Percentiles rank a stretch among this genome's conserved stretches.
Evolutionary conservation across 129 eudicot genomes (phyloP).

Genomic region (Lonicera japonica): DNA sequence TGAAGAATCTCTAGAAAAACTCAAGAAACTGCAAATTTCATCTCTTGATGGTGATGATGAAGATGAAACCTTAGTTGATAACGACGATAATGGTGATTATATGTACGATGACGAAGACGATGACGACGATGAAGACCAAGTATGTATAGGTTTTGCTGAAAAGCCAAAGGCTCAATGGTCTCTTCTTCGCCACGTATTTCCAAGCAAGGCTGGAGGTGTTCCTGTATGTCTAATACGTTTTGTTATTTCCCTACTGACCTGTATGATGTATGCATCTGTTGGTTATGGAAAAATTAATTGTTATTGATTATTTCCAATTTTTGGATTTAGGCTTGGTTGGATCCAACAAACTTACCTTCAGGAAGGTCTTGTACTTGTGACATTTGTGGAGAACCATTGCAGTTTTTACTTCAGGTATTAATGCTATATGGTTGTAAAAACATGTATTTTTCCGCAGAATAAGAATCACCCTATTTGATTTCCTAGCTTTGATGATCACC

Average conservation of each 20-base stretch:
- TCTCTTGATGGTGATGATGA: conserved; percentile 47
- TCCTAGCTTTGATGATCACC: neutral
- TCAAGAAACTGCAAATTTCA: conserved; percentile 36
- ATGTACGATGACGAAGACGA: conserved; percentile 25
- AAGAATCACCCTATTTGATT: neutral
- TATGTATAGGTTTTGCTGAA: conserved; percentile 55
- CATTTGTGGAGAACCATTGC: conserved; percentile 82
- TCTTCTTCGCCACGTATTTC: conserved; percentile 68
- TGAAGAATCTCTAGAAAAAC: conserved; percentile 30
- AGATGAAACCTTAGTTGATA: conserved; percentile 27
- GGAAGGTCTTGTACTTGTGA: conserved; percentile 59
- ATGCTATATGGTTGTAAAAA: too few species aligned
- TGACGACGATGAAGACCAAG: conserved; percentile 42
- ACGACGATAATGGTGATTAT: conserved; percentile 29
- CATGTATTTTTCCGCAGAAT: too few species aligned
- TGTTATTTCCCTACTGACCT: too few species aligned
- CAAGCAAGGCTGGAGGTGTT: conserved; percentile 90
- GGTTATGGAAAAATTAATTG: neutral
- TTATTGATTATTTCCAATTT: neutral
- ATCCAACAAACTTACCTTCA: conserved; percentile 67
- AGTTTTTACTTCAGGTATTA: conserved; percentile 61
- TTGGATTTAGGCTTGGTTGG: conserved; percentile 80
- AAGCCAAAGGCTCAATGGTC: conserved; percentile 63
- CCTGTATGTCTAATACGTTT: conserved; percentile 40
- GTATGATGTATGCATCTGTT: too few species aligned